Evolutionary conservation across 352 stramenopile species (phyloP).

Genomic region (Phytophthora sansomeana): DNA sequence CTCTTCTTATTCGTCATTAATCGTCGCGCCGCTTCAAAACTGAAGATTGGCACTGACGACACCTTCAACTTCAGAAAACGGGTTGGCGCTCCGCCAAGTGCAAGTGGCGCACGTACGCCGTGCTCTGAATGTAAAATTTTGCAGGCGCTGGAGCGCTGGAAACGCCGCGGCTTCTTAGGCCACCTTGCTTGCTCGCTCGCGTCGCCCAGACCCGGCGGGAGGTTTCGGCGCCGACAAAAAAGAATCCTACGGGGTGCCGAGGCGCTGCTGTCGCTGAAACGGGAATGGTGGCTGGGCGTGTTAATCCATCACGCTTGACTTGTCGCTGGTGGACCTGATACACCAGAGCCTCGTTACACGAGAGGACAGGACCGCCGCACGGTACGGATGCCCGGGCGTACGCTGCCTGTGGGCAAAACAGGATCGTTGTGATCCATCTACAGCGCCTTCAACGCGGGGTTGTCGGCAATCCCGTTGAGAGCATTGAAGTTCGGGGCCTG

Average conservation of each 20-base stretch:
- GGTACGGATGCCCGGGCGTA: background rate
- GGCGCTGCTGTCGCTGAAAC: background rate
- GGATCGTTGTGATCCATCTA: background rate
- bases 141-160: slow-evolving; percentile 4
- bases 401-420: background rate
- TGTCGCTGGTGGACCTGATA: slow-evolving; percentile 16
- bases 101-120: slow-evolving; percentile 23
- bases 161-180: background rate
- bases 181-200: background rate
- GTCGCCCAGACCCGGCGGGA: background rate
- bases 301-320: background rate
- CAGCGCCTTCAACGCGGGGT: slow-evolving; percentile 7
- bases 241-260: background rate
- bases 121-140: slow-evolving; percentile 16
- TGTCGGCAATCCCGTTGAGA: slow-evolving; percentile 9
- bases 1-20: slow-evolving; percentile 8
- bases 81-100: slow-evolving; percentile 14
- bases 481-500: slow-evolving; percentile 26
- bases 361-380: background rate
- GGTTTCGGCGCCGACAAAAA: background rate
- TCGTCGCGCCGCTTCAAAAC: slow-evolving; percentile 25
- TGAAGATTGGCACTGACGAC: slow-evolving; percentile 39
- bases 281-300: slow-evolving; percentile 16
- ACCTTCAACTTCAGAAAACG: slow-evolving; percentile 32
- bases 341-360: background rate